Evolutionary conservation across 768 basidiomycete genomes (phyloP), one percentile per base, ranked within the genome.

Genomic region (Steccherinum ochraceum): DNA sequence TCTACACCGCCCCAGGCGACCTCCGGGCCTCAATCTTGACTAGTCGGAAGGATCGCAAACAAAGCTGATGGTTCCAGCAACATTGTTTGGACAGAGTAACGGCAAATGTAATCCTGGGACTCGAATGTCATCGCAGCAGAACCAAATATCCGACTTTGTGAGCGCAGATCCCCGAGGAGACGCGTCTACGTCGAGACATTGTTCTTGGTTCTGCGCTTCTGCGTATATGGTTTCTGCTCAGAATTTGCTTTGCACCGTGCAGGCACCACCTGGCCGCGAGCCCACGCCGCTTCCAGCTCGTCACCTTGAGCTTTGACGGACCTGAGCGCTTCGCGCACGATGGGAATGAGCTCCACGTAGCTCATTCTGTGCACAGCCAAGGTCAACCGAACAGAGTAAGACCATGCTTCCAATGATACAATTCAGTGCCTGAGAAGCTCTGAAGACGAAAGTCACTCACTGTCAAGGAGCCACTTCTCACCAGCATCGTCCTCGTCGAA

Each of bases 331-430:
- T 21, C 24, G 10, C 40, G 20, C 12, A 52, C 23, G 24, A 21
- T 24, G 16, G 4, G 53, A 24, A 79, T 64, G 27, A 79, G 63
- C 5, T 67, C 56, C 1, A 66, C 50, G 56, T 72, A 76, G 0
- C 76, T 72, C 74, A 75, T 76, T 4, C 65, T 65, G 54, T 75
- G 73, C 1, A 77, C 51, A 30, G 67, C 65, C 2, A 69, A 58
- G 0, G 60, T 67, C 7, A 72, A 72, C 16, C 56, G 63, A 48
- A 75, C 69, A 27, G 73, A 56, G 49, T 80, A 80, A 40, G 74
- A 67, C 78, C 78, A 80, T n/a, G 72, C 78, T 78, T 23, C 30
- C n/a, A n/a, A n/a, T n/a, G n/a, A n/a, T n/a, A n/a, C n/a, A n/a
- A n/a, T 5, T 35, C 7, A 35, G 30, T 35, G 30, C 7, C 30